Percentiles rank a stretch among this genome's conserved stretches.
Evolutionary conservation across 2,329 filamentous ascomycete species (phyloP).

Genomic region (Diaporthe vexans): DNA sequence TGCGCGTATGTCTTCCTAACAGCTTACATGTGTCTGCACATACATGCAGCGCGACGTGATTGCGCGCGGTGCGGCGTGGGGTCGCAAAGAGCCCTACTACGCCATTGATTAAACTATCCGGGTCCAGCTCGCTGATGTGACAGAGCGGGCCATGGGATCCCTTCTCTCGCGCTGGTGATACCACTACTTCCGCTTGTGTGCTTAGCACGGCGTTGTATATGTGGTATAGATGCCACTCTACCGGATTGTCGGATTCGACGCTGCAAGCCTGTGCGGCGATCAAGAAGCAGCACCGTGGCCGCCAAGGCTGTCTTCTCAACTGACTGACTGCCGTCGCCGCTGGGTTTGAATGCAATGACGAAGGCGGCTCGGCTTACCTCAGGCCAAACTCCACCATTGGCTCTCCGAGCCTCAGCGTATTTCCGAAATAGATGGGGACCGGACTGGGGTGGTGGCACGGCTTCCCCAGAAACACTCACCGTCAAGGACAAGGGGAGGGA

Average conservation of each 20-base stretch:
- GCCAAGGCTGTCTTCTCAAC: conserved; percentile 11
- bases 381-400: neutral
- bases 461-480: conserved; percentile 30
- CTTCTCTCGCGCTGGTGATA: neutral
- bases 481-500: conserved; percentile 24
- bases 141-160: conserved; percentile 10
- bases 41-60: neutral
- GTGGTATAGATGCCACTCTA: conserved; percentile 27
- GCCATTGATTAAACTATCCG: neutral
- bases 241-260: conserved; percentile 26
- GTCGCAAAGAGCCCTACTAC: neutral
- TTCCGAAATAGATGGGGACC: neutral
- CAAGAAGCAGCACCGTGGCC: neutral
- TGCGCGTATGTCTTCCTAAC: neutral
- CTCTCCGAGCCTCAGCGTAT: conserved; percentile 9
- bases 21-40: neutral
- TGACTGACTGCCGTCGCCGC: neutral
- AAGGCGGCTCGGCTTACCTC: conserved; percentile 22
- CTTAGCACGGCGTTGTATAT: conserved; percentile 6
- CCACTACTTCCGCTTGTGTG: neutral
- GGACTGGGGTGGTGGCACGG: conserved; percentile 21
- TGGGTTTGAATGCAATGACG: conserved; percentile 12
- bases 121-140: neutral
- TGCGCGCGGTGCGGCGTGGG: conserved; percentile 30
- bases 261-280: conserved; percentile 18